Base-by-base conservation (phyloP, 805 yeast genomes). In the Candida maltosa region DNA sequence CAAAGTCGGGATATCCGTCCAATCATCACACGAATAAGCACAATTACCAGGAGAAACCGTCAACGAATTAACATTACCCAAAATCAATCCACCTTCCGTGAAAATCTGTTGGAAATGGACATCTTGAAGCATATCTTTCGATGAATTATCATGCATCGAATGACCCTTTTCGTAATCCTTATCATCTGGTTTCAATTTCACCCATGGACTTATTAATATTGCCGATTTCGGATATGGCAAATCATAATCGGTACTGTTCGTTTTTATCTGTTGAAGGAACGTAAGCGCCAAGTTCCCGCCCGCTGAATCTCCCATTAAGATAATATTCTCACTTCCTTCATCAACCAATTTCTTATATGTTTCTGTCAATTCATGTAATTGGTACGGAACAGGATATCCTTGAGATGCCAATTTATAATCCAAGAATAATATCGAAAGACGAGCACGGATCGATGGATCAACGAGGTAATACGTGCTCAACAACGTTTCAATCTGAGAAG, bases 301-400 rank as follows among this genome's bases (percentile, higher is more conserved):
- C 10, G 71, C 71, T 5, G 71, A 65, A 41, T 67, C 73, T 2
- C 73, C 72, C 40, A 67, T 38, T 6, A 65, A 46, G 11, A 50
- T 51, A 14, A 67, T 50, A 26, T 63, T 60, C 10, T 42, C 34
- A 33, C 47, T 44, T 1, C 59, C 55, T 8, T 48, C 54, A 2
- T 34, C 33, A 19, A 52, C 30, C 16, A 60, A 45, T 18, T 37
- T 39, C 18, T 36, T 34, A 40, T 64, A 60, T 4, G 59, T 51
- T 2, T 41, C 46, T 18, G 53, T 48, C 20, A 59, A 44, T 31
- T 66, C 63, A 24, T 45, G 40, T 10, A 60, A 38, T 40, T 64
- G 72, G n/a, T n/a, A n/a, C n/a, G n/a, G n/a, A n/a, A 47, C 36
- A 2, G 70, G 72, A 31, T 60, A 52, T 0, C 52, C 46, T 34